Conservation (phyloP, 1,284 basidiomycete genomes). For the Sphaerobolus stellatus region DNA sequence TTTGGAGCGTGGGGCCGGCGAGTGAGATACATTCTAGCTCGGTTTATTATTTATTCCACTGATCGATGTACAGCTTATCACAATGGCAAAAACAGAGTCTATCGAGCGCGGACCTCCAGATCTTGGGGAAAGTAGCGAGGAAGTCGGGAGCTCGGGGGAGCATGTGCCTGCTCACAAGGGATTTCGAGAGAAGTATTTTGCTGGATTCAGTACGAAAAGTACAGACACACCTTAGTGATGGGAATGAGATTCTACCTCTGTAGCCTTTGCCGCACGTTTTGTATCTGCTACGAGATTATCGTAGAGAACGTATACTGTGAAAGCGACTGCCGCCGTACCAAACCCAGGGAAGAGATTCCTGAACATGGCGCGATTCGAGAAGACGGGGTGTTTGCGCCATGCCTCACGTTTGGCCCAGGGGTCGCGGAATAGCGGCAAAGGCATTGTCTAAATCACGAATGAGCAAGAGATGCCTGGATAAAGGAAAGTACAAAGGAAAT, state of each 20-base stretch:
- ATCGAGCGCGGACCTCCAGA: slow-evolving; percentile 30
- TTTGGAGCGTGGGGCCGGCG: slow-evolving; percentile 95
- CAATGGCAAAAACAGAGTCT: slow-evolving; percentile 70
- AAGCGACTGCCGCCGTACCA: slow-evolving; percentile 86
- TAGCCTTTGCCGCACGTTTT: background rate
- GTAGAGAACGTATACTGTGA: slow-evolving; percentile 84
- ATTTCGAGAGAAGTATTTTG: slow-evolving; percentile 80
- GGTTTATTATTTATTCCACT: background rate
- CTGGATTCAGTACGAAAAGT: slow-evolving; percentile 63
- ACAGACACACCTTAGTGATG: slow-evolving; percentile 4
- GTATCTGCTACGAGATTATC: slow-evolving; percentile 50
- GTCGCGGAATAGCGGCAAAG: slow-evolving; percentile 76
- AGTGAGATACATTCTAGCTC: slow-evolving; percentile 41
- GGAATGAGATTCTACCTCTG: too few species aligned
- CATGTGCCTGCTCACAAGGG: slow-evolving; percentile 74
- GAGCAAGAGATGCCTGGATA: background rate
- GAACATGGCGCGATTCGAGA: slow-evolving; percentile 83
- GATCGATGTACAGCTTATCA: slow-evolving; percentile 66
- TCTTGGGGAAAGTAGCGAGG: slow-evolving; percentile 9
- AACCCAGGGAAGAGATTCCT: slow-evolving; percentile 89
- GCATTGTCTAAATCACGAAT: slow-evolving; percentile 22
- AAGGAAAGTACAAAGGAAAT: background rate
- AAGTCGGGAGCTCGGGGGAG: slow-evolving; percentile 15
- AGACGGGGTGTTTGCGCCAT: slow-evolving; percentile 88
- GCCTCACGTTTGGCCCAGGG: slow-evolving; percentile 94